Evolutionary conservation across 2,329 filamentous ascomycete species (phyloP).

Genomic region (Westerdykella sp.): DNA sequence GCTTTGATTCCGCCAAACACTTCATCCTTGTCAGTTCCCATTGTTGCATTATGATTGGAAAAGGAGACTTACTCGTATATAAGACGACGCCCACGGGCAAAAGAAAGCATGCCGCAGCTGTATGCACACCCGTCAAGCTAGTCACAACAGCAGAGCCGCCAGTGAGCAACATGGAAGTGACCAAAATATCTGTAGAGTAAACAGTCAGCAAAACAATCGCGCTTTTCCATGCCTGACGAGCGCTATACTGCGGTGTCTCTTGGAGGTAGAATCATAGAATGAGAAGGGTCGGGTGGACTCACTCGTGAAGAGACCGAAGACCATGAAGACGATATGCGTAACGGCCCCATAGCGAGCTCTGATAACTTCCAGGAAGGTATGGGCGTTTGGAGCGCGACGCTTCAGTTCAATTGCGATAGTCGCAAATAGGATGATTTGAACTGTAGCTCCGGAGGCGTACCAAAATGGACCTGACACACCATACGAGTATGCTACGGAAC

Average conservation of each 20-base stretch:
- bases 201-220: no score
- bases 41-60: no score
- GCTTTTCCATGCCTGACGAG: no score
- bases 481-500: constrained; percentile 76
- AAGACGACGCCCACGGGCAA: constrained; percentile 73
- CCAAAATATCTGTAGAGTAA: constrained; percentile 55
- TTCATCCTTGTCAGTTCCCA: no score
- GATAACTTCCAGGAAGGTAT: constrained; percentile 78
- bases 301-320: constrained; percentile 70
- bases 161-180: constrained; percentile 82
- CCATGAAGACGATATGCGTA: constrained; percentile 72
- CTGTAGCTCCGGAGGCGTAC: constrained; percentile 52
- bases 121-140: constrained; percentile 66
- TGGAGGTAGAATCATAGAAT: constrained; percentile 3
- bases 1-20: constrained; percentile 65
- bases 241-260: constrained; percentile 29
- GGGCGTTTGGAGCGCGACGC: constrained; percentile 77
- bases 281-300: constrained; percentile 6
- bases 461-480: constrained; percentile 61
- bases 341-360: constrained; percentile 68
- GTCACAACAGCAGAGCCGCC: constrained; percentile 66
- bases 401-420: constrained; percentile 88
- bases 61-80: constrained; percentile 53
- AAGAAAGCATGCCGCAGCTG: constrained; percentile 76
- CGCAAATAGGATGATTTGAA: constrained; percentile 72